Evolutionary conservation across 108 stramenopile genomes (phyloP), one percentile per base, ranked within the genome.

Genomic region (Cyclotella kingstonii): DNA sequence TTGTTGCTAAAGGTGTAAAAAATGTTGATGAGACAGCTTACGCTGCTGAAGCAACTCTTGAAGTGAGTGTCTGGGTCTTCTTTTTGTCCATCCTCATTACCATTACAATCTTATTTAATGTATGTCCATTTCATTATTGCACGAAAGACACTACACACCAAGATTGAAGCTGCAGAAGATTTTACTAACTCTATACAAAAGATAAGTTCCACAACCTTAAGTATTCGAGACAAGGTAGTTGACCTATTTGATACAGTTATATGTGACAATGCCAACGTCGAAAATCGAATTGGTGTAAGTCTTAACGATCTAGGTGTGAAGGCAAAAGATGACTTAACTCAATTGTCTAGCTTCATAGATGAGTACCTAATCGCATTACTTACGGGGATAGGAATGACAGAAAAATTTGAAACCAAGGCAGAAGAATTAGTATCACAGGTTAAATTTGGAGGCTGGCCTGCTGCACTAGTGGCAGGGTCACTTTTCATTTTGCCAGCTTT

Each of bases 271-370:
- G 2, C 34, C 30, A 10, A 46, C 14, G 14, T 30, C 29, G 44
- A 60, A 31, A 10, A 38, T 28, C 38, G 22, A 4, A 27, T 57
- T 4, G 58, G 58, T 21, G 31, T 60, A 4, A 60, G 29, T 8
- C 44, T 60, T 10, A 19, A 21, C 3, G 58, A 60, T 43, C 15
- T 60, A 0, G 40, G 26, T 34, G 30, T 26, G 33, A 52, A 47
- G 11, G 56, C 79, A 10, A 66, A 61, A 23, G 34, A 52, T 36
- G 36, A 70, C 15, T 58, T 63, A 39, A 62, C 60, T n/a, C 47
- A 62, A 31, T 36, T 80, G 3, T 70, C 76, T 17, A 55, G 63
- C 46, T 44, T 63, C 34, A 46, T 76, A 3, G 71, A 76, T 40
- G 70, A 80, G 4, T 80, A 76, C 34, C 53, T 80, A 14, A 46